Evolutionary conservation across 176 grass and related monocot genomes (phyloP).

Genomic region (Avena atlantica): DNA sequence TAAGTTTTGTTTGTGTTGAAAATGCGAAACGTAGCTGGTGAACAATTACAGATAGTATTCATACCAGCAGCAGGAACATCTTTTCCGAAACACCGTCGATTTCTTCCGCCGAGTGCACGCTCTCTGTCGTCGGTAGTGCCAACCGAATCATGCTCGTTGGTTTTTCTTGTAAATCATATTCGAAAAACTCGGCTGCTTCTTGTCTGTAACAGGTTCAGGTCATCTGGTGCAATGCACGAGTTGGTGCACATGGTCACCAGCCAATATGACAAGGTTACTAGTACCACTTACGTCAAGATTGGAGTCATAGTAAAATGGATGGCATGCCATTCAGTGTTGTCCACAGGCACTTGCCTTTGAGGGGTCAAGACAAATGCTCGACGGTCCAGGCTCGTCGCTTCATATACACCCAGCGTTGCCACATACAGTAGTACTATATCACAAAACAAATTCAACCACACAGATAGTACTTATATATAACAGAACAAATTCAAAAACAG

Average conservation of each 20-base stretch:
- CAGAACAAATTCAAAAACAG: neutral
- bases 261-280: conserved; percentile 17
- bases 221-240: conserved; percentile 5
- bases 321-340: no score
- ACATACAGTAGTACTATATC: no score
- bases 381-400: no score
- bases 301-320: no score
- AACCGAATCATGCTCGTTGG: neutral
- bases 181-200: conserved; percentile 19
- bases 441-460: no score
- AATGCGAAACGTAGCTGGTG: neutral
- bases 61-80: neutral
- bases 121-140: no score
- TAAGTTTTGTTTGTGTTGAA: neutral
- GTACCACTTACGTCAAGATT: no score
- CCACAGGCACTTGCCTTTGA: no score
- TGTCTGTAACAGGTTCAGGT: conserved; percentile 40
- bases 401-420: no score
- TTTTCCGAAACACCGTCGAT: conserved; percentile 3
- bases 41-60: neutral
- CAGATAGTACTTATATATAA: no score
- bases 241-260: conserved; percentile 45
- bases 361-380: no score
- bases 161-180: neutral
- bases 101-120: conserved; percentile 5